Conservation (phyloP, 2,329 filamentous ascomycete species). For the Rhinocladiella similis region DNA sequence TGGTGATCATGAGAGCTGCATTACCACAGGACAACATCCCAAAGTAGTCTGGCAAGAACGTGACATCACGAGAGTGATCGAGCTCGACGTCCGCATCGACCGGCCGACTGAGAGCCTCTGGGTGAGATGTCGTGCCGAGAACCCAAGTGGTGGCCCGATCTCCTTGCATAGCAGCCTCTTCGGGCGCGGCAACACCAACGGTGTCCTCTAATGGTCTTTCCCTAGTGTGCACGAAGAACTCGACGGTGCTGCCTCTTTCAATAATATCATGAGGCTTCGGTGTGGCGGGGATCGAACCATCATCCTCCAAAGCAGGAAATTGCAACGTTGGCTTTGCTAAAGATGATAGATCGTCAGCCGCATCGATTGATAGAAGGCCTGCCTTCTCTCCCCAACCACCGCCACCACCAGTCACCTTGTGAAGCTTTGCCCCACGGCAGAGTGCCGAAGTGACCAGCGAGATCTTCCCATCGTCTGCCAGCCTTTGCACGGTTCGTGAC, state of each 20-base stretch:
- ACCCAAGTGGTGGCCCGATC: not conserved
- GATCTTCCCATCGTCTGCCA: not conserved
- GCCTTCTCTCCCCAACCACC: constrained; percentile 31
- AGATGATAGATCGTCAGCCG: constrained; percentile 15
- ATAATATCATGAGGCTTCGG: constrained; percentile 12
- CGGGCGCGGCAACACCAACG: not conserved
- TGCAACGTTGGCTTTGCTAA: not conserved
- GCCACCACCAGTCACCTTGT: constrained; percentile 30
- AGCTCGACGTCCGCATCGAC: not conserved
- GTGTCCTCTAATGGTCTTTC: not conserved
- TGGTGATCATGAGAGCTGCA: constrained; percentile 1
- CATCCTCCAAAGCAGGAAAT: constrained; percentile 15
- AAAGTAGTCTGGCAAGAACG: constrained; percentile 18
- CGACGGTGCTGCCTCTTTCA: constrained; percentile 13
- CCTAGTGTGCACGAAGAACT: constrained; percentile 14
- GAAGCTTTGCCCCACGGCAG: constrained; percentile 17
- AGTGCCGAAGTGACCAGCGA: constrained; percentile 1
- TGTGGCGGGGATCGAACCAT: not conserved
- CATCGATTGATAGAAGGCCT: constrained; percentile 29
- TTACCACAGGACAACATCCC: constrained; percentile 22
- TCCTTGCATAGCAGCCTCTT: not conserved
- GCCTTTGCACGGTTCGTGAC: not conserved
- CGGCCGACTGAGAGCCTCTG: not conserved
- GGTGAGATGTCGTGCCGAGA: constrained; percentile 4
- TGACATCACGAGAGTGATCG: not conserved